Base-by-base conservation (phyloP, 805 yeast species). In the Starmerella scarabaei region DNA sequence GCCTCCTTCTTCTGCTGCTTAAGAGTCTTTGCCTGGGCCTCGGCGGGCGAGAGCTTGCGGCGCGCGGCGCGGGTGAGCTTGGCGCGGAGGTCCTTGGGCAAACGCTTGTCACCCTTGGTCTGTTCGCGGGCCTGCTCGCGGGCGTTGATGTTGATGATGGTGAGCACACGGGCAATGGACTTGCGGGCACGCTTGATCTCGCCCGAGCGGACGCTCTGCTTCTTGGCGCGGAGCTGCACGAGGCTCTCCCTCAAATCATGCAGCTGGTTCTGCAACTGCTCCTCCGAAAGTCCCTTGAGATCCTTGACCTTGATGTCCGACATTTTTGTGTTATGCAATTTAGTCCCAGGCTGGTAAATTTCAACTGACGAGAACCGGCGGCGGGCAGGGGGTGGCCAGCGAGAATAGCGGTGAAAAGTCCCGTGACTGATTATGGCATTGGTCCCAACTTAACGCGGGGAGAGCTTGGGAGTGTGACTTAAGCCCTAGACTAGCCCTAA, bases 41-140 rank as follows among this genome's bases (percentile, higher is more conserved):
- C 95, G 69, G 69, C 68, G 64, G 80, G 73, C 68, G 96, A 77
- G 65, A 91, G 76, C 65, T 78, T 76, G 77, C 97, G 82, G 82
- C 98, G 88, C 71, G 88, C 72, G 69, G 98, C 97, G 80, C 97
- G 88, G 71, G 99, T 91, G 81, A 91, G 83, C 88, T 91, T 91
- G 61, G 85, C 94, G 75, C 97, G 88, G 73, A 91, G 77, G 68
- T 86, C 96, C 76, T 88, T 86, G 75, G 98, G 97, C 68, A 76
- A 74, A 79, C 77, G 81, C 73, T 84, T 86, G 60, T 62, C 60
- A 58, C 53, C 54, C 79, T 82, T 80, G 88, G 86, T 86, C 76
- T 82, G 80, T 65, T 80, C 91, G 71, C 83, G 83, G 66, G 84
- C 94, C 59, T 79, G 77, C 57, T 80, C 85, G 74, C 98, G 85